Evolutionary conservation across 2,329 filamentous ascomycete species (phyloP).

Genomic region (Aspergillus pseudoterreus): DNA sequence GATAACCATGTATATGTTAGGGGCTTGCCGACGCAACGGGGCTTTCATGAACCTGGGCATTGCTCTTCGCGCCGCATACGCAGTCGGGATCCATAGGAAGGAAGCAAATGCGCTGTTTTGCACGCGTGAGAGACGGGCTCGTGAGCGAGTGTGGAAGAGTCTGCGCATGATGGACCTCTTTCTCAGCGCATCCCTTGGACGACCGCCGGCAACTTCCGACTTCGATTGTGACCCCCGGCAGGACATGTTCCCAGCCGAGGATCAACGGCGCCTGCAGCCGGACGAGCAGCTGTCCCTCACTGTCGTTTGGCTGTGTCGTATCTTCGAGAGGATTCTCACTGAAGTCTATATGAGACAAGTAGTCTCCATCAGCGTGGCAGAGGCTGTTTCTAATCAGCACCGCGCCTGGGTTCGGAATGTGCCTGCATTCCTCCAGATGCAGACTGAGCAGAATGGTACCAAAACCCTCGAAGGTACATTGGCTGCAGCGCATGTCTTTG

Average conservation of each 20-base stretch:
- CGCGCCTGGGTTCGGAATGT: constrained; percentile 40
- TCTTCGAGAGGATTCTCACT: constrained; percentile 41
- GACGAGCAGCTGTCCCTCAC: constrained; percentile 47
- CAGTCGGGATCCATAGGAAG: constrained; percentile 50
- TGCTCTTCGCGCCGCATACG: constrained; percentile 51
- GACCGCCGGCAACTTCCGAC: constrained; percentile 52
- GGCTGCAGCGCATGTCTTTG: constrained; percentile 49
- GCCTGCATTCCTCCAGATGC: constrained; percentile 45
- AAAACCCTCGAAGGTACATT: constrained; percentile 34
- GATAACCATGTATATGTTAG: constrained; percentile 51
- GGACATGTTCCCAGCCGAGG: constrained; percentile 29
- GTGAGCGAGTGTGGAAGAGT: constrained; percentile 53
- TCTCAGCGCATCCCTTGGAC: constrained; percentile 49
- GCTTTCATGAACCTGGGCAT: constrained; percentile 52
- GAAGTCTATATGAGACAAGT: constrained; percentile 43
- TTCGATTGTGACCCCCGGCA: constrained; percentile 41
- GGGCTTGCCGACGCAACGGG: constrained; percentile 50
- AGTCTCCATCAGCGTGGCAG: constrained; percentile 40
- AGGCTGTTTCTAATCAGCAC: constrained; percentile 41
- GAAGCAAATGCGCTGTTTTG: constrained; percentile 52
- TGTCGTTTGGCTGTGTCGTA: constrained; percentile 42
- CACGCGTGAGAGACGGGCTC: constrained; percentile 34
- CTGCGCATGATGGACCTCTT: constrained; percentile 51
- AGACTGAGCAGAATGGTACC: constrained; percentile 42
- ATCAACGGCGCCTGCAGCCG: constrained; percentile 15